A percentile compares a stretch with the other conserved stretches of the same genome.
Evolutionary conservation across 2,329 filamentous ascomycete genomes (phyloP).

Genomic region (Colletotrichum cordylinicola): DNA sequence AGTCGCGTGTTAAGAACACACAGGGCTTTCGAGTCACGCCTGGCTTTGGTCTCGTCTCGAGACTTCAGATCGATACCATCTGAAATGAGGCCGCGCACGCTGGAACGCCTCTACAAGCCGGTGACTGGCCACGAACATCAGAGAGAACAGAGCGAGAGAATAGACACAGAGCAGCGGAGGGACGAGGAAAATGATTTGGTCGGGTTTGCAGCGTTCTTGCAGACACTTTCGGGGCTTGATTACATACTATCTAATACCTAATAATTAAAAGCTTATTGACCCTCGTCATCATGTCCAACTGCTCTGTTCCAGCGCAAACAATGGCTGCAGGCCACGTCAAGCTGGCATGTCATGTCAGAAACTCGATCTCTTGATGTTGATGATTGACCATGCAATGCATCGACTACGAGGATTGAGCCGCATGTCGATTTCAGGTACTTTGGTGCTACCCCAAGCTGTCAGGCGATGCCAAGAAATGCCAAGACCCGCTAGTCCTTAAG

Average conservation of each 20-base stretch:
- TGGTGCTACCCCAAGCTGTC: background rate
- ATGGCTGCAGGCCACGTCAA: background rate
- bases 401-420: background rate
- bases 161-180: background rate
- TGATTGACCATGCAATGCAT: background rate
- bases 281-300: background rate
- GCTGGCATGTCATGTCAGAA: rapidly evolving
- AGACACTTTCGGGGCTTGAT: background rate
- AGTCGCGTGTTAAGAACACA: background rate
- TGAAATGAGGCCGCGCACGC: background rate
- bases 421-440: background rate
- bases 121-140: rapidly evolving
- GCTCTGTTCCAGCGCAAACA: background rate
- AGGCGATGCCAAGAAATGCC: background rate
- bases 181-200: background rate
- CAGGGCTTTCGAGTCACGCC: background rate
- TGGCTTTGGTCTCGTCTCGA: background rate
- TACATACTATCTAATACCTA: background rate
- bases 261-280: background rate
- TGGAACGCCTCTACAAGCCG: background rate
- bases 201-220: background rate
- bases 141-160: background rate
- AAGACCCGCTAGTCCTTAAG: background rate
- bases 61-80: background rate
- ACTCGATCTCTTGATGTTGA: background rate